Evolutionary conservation across 2,329 filamentous ascomycete genomes (phyloP), one percentile per base, ranked within the genome.

Genomic region (Salinomyces thailandicus): DNA sequence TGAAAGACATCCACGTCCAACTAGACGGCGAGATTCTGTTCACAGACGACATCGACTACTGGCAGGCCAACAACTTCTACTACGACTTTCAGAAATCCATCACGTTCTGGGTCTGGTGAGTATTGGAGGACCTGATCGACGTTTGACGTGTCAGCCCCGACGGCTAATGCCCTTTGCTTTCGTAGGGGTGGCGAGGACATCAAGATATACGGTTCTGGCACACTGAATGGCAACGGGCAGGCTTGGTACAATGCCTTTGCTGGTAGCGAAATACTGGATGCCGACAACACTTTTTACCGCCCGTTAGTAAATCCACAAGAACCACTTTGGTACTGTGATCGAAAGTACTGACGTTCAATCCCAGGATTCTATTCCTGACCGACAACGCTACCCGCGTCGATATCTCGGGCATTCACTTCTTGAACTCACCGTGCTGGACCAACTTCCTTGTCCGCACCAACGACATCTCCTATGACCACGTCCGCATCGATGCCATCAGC

Each of bases 111-210:
- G 22, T 26, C 22, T 26, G 22, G 22, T n/a, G n/a, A n/a, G n/a
- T n/a, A n/a, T n/a, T n/a, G n/a, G n/a, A n/a, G n/a, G n/a, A n/a
- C n/a, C n/a, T n/a, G n/a, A n/a, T n/a, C n/a, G n/a, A n/a, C n/a
- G n/a, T n/a, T n/a, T n/a, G n/a, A n/a, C n/a, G n/a, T n/a, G n/a
- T n/a, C n/a, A n/a, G n/a, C n/a, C n/a, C n/a, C n/a, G n/a, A n/a
- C n/a, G n/a, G n/a, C n/a, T n/a, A n/a, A n/a, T n/a, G n/a, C n/a
- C n/a, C n/a, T n/a, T n/a, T n/a, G n/a, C n/a, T n/a, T n/a, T n/a
- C n/a, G n/a, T n/a, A n/a, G n/a, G n/a, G 31, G 31, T 7, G 31
- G 31, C 18, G 31, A 33, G 5, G 20, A 33, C 19, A 33, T 33
- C 18, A 19, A 14, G 11, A 20, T 18, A 11, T 33, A 20, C 31